phyloP scores from a whole-genome alignment of 225 moss, liverwort and hornwort species.

The Takakia lepidozioides region DNA sequence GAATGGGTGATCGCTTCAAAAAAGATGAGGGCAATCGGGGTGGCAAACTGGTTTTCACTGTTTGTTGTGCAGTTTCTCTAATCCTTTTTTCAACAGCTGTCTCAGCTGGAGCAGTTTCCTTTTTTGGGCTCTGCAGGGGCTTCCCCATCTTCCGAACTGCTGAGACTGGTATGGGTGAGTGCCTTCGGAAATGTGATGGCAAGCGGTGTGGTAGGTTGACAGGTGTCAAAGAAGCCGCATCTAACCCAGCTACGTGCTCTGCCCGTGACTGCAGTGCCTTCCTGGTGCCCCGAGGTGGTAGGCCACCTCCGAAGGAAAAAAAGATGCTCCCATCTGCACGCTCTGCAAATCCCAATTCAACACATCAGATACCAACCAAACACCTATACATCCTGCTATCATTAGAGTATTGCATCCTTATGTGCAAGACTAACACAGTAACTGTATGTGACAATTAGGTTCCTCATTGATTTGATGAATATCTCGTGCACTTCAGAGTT shows the following conservation, averaged over 20 bases:
- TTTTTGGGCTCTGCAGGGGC: background rate
- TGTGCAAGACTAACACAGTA: too few species aligned
- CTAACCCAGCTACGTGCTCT: conserved; percentile 9
- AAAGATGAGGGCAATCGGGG: too few species aligned
- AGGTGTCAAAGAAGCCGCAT: conserved; percentile 1
- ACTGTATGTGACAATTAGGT: too few species aligned
- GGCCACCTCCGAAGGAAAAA: conserved; percentile 56
- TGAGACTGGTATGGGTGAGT: conserved; percentile 39
- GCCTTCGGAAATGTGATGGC: conserved; percentile 44
- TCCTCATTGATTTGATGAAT: too few species aligned
- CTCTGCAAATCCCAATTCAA: conserved; percentile 79
- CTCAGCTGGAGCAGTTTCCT: conserved; percentile 4
- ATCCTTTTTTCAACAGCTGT: conserved; percentile 8
- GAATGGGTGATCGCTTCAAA: too few species aligned
- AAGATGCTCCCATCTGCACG: conserved; percentile 89
- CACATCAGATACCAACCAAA: conserved; percentile 43
- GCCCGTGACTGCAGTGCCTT: conserved; percentile 15
- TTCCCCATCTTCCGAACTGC: conserved; percentile 23
- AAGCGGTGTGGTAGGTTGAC: conserved; percentile 28
- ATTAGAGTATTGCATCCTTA: too few species aligned
- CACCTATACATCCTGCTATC: conserved; percentile 1
- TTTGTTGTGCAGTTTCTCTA: conserved; percentile 9
- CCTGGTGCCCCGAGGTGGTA: conserved; percentile 11
- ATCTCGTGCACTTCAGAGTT: too few species aligned
- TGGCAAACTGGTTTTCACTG: too few species aligned